Evolutionary conservation across 345 rosid genomes (phyloP), one percentile per base, ranked within the genome.

Genomic region (Eucalyptus virginea): DNA sequence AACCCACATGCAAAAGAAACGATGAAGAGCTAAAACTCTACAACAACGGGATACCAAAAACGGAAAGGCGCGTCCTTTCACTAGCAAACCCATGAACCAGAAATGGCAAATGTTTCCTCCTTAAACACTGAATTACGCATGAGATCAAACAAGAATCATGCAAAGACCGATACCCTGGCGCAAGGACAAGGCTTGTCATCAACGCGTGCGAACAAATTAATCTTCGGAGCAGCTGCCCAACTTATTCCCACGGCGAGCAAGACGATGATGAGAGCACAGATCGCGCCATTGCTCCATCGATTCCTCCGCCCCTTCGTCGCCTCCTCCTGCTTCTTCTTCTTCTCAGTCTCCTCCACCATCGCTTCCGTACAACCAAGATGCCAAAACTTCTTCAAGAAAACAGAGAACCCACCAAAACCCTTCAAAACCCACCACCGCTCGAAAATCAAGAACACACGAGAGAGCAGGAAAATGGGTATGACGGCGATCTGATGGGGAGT

Each of bases 141-240:
- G 65, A 86, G 54, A 89, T 88, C 88, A 62, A 49, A 45, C 45
- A 62, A 72, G 81, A 28, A 86, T 88, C 9, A 69, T 34, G 87
- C 34, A 87, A 81, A 89, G 86, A 91, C 7, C 30, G 44, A 44
- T 91, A 95, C 98, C 99, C 96, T 89, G 88, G 90, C 91, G 89
- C 98, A 96, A 81, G 58, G 91, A 88, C 98, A 97, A 50, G 94
- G 87, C 81, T 90, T 91, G 21, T 90, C 87, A 34, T 28, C 30
- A 37, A 87, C 54, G 5, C 88, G 85, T 16, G 90, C 93, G 91
- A 88, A 90, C 49, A 93, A 92, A 90, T 88, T 91, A 86, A 91
- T 60, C 88, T 72, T 90, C 18, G 92, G 88, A 2, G 87, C 52
- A 90, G 80, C 60, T 6, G 87, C 87, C 47, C 94, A 88, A 44